Evolutionary conservation across 129 eudicot genomes (phyloP).

Genomic region (Tanacetum coccineum): DNA sequence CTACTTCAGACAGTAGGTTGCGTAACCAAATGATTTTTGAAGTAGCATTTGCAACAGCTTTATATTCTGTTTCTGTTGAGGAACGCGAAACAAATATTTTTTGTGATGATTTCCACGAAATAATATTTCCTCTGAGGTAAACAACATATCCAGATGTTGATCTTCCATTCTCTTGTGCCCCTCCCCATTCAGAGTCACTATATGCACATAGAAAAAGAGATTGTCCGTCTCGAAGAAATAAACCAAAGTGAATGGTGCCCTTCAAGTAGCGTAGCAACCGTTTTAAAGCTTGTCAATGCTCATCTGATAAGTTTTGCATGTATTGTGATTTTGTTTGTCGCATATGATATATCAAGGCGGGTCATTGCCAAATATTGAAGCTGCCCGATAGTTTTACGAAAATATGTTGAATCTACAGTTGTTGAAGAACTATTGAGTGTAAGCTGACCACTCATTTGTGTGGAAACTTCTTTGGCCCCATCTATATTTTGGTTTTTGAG

Average conservation of each 20-base stretch:
- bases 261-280: background rate
- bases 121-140: background rate
- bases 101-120: background rate
- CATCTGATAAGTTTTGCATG: no score
- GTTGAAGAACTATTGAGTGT: background rate
- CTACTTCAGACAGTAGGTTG: no score
- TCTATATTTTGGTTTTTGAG: background rate
- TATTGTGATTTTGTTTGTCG: no score
- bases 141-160: background rate
- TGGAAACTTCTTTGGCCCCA: background rate
- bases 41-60: background rate
- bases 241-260: background rate
- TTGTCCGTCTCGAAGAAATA: background rate
- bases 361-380: background rate
- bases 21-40: no score
- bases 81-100: background rate
- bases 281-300: background rate
- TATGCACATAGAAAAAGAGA: background rate
- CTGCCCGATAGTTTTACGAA: no score
- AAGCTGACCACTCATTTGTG: background rate
- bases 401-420: no score
- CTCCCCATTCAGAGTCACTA: background rate
- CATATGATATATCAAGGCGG: background rate
- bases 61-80: background rate
- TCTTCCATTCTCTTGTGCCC: background rate